Base-by-base conservation (phyloP, 2,329 filamentous ascomycete species). In the Sclerotinia borealis region DNA sequence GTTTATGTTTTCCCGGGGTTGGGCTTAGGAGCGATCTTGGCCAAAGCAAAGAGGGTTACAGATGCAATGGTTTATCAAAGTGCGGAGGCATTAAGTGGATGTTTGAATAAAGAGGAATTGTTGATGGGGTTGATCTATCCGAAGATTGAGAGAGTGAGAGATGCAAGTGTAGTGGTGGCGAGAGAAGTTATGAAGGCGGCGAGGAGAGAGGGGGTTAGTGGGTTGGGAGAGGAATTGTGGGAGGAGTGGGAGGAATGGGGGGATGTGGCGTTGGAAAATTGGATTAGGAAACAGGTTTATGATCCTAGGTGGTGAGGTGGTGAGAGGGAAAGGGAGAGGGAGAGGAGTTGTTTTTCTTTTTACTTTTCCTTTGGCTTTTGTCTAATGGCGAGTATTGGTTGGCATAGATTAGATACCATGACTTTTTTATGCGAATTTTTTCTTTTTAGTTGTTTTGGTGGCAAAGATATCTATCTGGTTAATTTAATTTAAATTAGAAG, bases 31-130 rank as follows among this genome's bases (percentile, higher is more conserved):
- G 90, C 93, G 68, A 97, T 98, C 74, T 85, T 98, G 55, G 88
- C 89, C 79, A 96, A 97, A 81, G 85, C 92, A 15, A 87, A 90
- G 68, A 87, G 87, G 71, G 83, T 98, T 69, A 98, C 93, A 6
- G 91, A 97, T 76, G 86, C 89, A 77, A 99, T 99, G 95, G 92
- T 99, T 74, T 98, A 98, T 79, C 92, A 90, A 56, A 93, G 93
- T 37, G 95, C 92, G 34, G 88, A 89, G 47, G 89, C 92, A 5
- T 85, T 98, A 25, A 85, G 91, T 19, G 86, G 86, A 64, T 87
- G 89, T 39, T 83, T 99, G 66, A 92, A 89, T 67, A 81, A 86
- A 45, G 88, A 95, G 66, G 95, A 99, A 80, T 80, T 92, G 72
- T 85, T 88, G 63, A 85, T 88, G 75, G 91, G 92, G 61, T 87